These are phyloP conservation scores for Camellia granthamiana DNA, from an alignment of 148 eudicot species.

Conservation along the genomic window DNA sequence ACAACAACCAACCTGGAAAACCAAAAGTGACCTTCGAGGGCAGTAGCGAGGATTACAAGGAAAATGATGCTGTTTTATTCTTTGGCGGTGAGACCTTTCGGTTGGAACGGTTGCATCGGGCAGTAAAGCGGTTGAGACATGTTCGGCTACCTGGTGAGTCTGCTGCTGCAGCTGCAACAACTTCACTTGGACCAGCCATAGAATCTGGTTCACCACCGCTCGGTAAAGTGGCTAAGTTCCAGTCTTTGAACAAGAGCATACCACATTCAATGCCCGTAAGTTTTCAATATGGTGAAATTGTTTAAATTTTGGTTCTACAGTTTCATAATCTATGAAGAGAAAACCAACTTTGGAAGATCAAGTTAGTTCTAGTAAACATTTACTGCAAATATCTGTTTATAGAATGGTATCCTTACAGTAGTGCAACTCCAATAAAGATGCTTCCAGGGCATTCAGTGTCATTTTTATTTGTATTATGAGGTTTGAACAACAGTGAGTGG, in stretches of 20 bases:
- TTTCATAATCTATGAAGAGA: not conserved
- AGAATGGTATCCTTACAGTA: not conserved
- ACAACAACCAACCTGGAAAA: conserved; percentile 73
- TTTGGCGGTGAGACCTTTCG: conserved; percentile 74
- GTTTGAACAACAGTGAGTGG: too few species aligned
- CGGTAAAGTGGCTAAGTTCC: conserved; percentile 42
- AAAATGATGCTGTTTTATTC: conserved; percentile 86
- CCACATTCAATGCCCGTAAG: conserved; percentile 48
- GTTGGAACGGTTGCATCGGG: conserved; percentile 77
- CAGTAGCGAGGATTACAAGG: conserved; percentile 79
- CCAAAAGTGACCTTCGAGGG: conserved; percentile 84
- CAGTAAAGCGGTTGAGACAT: conserved; percentile 83
- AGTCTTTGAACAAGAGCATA: conserved; percentile 34
- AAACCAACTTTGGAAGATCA: not conserved
- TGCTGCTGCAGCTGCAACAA: conserved; percentile 27
- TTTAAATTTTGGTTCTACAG: not conserved
- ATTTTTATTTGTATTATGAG: too few species aligned
- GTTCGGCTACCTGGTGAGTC: conserved; percentile 71
- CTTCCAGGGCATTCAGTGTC: too few species aligned
- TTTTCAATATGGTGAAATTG: not conserved
- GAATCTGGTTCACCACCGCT: conserved; percentile 54
- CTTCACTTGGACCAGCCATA: conserved; percentile 31
- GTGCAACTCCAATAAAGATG: too few species aligned
- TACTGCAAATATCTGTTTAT: not conserved
- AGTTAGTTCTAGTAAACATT: not conserved